Evolutionary conservation across 148 eudicot species (phyloP).

Genomic region (Persicaria tinctoria): DNA sequence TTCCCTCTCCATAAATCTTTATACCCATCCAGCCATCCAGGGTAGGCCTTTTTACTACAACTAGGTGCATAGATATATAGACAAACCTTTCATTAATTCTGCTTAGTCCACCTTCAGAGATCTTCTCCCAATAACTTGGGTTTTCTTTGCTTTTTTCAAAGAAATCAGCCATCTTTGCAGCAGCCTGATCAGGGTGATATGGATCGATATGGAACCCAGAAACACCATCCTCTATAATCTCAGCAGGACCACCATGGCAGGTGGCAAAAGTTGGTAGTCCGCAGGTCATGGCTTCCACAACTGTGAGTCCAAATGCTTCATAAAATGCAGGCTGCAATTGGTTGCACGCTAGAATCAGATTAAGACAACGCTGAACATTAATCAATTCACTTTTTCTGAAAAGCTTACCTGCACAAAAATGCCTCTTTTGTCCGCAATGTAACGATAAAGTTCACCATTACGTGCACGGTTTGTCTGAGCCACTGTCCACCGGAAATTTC

Average conservation of each 20-base stretch:
- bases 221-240: slow-evolving; percentile 79
- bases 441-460: slow-evolving; percentile 94
- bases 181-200: slow-evolving; percentile 77
- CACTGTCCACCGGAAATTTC: slow-evolving; percentile 76
- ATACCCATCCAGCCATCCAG: background rate
- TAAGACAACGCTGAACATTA: background rate
- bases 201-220: slow-evolving; percentile 98
- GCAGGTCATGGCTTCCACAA: slow-evolving; percentile 94
- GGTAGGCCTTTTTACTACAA: background rate
- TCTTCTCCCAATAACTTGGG: slow-evolving; percentile 54
- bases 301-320: slow-evolving; percentile 98
- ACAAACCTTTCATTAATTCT: slow-evolving; percentile 79
- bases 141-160: slow-evolving; percentile 52
- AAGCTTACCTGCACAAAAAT: slow-evolving; percentile 78
- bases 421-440: slow-evolving; percentile 84
- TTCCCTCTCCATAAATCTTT: background rate
- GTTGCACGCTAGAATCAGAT: background rate
- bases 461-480: slow-evolving; percentile 81
- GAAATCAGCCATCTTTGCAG: slow-evolving; percentile 46
- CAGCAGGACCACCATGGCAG: slow-evolving; percentile 91
- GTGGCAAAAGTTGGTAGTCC: slow-evolving; percentile 99
- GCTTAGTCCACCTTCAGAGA: slow-evolving; percentile 54
- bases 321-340: slow-evolving; percentile 80
- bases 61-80: background rate
- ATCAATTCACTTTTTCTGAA: background rate